Conservation (phyloP, 495 filamentous ascomycete genomes). For the Staphylotrichum tortipilum region DNA sequence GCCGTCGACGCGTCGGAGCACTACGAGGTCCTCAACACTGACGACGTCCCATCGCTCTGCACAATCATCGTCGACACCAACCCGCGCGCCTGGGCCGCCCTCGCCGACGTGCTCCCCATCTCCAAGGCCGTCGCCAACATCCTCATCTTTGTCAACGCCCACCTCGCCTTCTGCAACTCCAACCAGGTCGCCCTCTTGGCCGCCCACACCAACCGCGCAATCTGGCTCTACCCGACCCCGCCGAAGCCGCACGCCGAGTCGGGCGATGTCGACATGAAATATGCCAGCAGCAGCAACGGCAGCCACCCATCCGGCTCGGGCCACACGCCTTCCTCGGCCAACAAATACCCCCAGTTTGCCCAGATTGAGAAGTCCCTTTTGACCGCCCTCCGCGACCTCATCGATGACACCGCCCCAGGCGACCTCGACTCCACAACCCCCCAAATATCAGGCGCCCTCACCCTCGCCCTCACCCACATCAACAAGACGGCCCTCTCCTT, state of each 20-base stretch:
- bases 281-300: conserved; percentile 16
- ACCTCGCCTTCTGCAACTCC: conserved; percentile 83
- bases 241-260: conserved; percentile 15
- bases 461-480: conserved; percentile 80
- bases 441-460: conserved; percentile 84
- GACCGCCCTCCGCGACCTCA: conserved; percentile 56
- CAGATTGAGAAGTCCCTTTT: conserved; percentile 73
- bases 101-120: conserved; percentile 68
- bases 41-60: conserved; percentile 73
- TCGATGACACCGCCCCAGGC: conserved; percentile 51
- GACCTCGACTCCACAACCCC: conserved; percentile 60
- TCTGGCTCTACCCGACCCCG: conserved; percentile 72
- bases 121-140: conserved; percentile 80
- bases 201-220: conserved; percentile 71
- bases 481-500: conserved; percentile 48
- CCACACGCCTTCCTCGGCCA: conserved; percentile 47
- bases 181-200: conserved; percentile 92
- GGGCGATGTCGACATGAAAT: conserved; percentile 40
- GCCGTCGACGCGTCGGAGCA: conserved; percentile 86
- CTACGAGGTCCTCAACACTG: conserved; percentile 54
- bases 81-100: conserved; percentile 82
- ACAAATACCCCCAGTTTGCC: conserved; percentile 90
- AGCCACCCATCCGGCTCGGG: background rate
- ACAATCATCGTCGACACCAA: conserved; percentile 94
- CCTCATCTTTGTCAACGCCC: conserved; percentile 92